Evolutionary conservation across 176 grass and related monocot genomes (phyloP).

Genomic region (Musa troglodytarum): DNA sequence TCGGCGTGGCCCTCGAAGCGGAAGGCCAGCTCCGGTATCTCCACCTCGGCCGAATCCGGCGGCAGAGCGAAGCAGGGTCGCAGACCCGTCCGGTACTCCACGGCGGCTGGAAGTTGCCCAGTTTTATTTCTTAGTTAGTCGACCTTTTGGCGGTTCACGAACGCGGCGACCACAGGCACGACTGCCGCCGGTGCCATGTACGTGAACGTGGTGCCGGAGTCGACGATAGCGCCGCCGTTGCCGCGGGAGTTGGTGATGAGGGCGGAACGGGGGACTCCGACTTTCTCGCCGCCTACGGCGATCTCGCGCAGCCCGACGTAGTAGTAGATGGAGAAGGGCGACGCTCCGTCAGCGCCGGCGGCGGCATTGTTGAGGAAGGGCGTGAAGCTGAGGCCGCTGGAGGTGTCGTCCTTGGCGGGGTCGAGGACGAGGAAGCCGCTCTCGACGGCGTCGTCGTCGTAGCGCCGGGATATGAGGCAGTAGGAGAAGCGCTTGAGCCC

Average conservation of each 20-base stretch:
- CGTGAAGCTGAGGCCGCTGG: slow-evolving; percentile 29
- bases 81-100: slow-evolving; percentile 46
- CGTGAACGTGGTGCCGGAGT: slow-evolving; percentile 79
- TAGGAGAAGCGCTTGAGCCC: slow-evolving; percentile 52
- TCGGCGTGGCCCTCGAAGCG: slow-evolving; percentile 46
- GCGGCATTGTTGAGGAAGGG: slow-evolving; percentile 38
- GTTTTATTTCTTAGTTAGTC: too few relatives aligned
- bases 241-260: slow-evolving; percentile 26
- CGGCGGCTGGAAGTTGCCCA: too few relatives aligned
- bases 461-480: slow-evolving; percentile 73
- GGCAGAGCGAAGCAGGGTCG: slow-evolving; percentile 69
- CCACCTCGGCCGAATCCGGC: slow-evolving; percentile 14
- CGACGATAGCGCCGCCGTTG: slow-evolving; percentile 62
- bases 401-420: neutral
- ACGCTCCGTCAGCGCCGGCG: neutral
- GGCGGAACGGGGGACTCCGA: slow-evolving; percentile 32
- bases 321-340: slow-evolving; percentile 67
- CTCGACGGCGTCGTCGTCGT: slow-evolving; percentile 53
- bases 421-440: slow-evolving; percentile 67
- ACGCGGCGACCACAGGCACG: slow-evolving; percentile 24
- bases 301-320: slow-evolving; percentile 44
- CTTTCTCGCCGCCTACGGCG: slow-evolving; percentile 41
- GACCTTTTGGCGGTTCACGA: slow-evolving; percentile 41
- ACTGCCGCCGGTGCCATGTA: slow-evolving; percentile 64
- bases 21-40: slow-evolving; percentile 52